phyloP scores from a whole-genome alignment of 305 asterid species.

The Fraxinus velutina region DNA sequence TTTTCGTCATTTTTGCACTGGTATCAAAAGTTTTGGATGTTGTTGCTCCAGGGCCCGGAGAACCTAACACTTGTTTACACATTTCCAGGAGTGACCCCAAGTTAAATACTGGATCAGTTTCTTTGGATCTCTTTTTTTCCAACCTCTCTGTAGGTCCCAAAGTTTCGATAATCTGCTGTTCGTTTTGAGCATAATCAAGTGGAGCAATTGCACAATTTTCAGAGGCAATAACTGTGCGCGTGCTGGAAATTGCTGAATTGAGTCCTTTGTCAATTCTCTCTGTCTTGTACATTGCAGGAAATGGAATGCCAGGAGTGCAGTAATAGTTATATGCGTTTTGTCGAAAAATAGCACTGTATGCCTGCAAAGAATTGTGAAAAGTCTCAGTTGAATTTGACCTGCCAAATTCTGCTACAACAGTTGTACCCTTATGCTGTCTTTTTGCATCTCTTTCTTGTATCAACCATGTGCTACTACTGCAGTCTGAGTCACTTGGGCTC shows the following conservation, averaged over 20 bases:
- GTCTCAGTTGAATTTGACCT: conserved; percentile 42
- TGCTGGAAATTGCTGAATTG: conserved; percentile 34
- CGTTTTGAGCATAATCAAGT: conserved; percentile 29
- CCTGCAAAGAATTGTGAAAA: conserved; percentile 47
- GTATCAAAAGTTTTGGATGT: conserved; percentile 39
- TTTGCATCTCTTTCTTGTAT: conserved; percentile 37
- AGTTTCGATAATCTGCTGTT: conserved; percentile 33
- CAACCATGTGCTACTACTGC: conserved; percentile 39
- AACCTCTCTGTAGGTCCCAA: conserved; percentile 45
- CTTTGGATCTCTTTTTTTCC: conserved; percentile 55
- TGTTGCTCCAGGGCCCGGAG: conserved; percentile 32
- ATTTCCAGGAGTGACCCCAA: conserved; percentile 43
- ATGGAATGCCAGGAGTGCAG: conserved; percentile 20
- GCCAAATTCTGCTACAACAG: conserved; percentile 39
- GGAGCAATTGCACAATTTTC: conserved; percentile 17
- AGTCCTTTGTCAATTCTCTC: conserved; percentile 47
- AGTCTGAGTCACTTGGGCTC: conserved; percentile 37
- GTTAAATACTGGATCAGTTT: conserved; percentile 42
- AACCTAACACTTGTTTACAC: conserved; percentile 33
- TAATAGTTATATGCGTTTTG: conserved; percentile 28
- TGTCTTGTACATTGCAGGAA: neutral
- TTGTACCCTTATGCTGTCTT: conserved; percentile 36
- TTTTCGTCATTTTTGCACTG: conserved; percentile 39
- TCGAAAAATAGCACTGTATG: conserved; percentile 32
- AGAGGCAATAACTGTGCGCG: conserved; percentile 23